Conservation (phyloP, 306 rosid species). For the Sicyos baderoa region DNA sequence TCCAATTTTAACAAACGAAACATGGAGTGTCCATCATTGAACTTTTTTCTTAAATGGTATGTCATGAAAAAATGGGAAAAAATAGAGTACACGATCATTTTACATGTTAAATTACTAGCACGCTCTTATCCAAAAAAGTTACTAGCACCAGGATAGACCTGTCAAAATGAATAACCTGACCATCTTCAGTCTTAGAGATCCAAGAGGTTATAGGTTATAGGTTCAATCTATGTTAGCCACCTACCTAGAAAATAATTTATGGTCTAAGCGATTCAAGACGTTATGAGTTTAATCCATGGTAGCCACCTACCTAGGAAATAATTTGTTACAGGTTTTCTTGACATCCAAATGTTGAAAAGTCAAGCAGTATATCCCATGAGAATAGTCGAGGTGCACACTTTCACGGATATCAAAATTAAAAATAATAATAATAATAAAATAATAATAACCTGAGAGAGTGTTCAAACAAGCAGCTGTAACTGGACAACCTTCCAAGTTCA, state of each 20-base stretch:
- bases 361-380: too few species aligned
- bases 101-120: background rate
- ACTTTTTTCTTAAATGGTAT: background rate
- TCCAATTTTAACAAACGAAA: background rate
- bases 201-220: too few species aligned
- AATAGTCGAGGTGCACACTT: too few species aligned
- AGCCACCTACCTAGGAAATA: too few species aligned
- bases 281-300: too few species aligned
- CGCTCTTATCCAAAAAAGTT: background rate
- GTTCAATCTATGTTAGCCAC: too few species aligned
- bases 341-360: too few species aligned
- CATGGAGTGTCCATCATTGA: background rate
- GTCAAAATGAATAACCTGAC: slow-evolving; percentile 37
- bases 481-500: slow-evolving; percentile 90
- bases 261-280: too few species aligned
- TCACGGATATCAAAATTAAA: background rate
- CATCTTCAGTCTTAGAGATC: too few species aligned
- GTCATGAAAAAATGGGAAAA: background rate
- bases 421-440: background rate
- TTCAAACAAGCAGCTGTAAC: slow-evolving; percentile 77
- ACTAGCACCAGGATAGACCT: background rate
- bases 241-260: too few species aligned
- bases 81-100: background rate
- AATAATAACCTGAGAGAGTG: slow-evolving; percentile 69
- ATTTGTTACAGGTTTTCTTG: too few species aligned